Conservation (phyloP, 2,329 filamentous ascomycete species). For the Akanthomyces muscarius region DNA sequence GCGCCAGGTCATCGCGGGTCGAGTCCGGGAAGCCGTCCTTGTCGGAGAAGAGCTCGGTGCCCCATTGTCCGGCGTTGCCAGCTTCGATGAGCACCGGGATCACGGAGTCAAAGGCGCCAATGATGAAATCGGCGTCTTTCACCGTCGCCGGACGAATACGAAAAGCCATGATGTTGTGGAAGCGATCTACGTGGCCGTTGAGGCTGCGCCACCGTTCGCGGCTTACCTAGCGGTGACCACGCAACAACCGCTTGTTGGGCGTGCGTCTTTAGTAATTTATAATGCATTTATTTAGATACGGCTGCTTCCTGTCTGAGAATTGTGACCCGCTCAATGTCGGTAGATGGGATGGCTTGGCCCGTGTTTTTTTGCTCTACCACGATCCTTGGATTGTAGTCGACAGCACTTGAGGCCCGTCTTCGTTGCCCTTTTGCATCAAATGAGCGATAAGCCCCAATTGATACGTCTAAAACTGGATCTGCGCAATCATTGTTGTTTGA, state of each 20-base stretch:
- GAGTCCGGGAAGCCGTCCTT: constrained; percentile 23
- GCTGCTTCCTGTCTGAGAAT: no score
- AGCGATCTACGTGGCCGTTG: neutral
- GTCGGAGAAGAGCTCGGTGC: constrained; percentile 24
- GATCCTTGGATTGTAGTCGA: no score
- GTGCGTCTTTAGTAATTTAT: no score
- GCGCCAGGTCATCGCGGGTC: constrained; percentile 21
- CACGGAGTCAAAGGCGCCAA: constrained; percentile 29
- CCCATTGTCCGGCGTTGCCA: constrained; percentile 30
- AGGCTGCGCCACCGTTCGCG: neutral
- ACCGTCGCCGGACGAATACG: constrained; percentile 23
- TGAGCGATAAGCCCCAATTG: no score
- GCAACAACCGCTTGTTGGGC: neutral
- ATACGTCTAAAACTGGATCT: no score
- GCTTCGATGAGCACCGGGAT: constrained; percentile 26
- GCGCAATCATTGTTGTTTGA: neutral
- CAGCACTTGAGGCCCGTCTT: no score
- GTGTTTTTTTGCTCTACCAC: no score
- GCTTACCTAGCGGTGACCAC: neutral
- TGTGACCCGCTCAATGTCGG: no score
- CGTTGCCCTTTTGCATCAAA: no score
- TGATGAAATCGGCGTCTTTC: constrained; percentile 28
- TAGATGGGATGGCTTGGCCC: no score
- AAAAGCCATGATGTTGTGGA: constrained; percentile 20
- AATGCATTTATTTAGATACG: no score